A percentile compares a stretch with the other conserved stretches of the same genome.
phyloP scores from a whole-genome alignment of 2,329 filamentous ascomycete species.

The Colletotrichum aenigma region DNA sequence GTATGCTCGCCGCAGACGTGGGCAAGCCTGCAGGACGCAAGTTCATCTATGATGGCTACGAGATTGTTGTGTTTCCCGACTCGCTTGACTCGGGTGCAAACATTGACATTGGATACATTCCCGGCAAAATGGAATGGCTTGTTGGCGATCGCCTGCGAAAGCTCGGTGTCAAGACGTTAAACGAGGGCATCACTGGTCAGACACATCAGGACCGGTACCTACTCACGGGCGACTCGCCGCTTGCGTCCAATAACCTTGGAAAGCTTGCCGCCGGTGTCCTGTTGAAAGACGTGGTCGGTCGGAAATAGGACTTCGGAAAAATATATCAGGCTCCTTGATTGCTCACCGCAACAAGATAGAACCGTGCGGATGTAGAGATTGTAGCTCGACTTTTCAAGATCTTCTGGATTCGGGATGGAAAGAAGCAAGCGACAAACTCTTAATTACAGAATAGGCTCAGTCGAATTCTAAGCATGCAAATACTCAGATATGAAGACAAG shows the following conservation, averaged over 20 bases:
- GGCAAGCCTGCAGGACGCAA: not conserved
- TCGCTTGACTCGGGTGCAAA: not conserved
- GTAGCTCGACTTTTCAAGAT: no score
- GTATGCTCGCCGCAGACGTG: not conserved
- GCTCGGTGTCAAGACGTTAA: not conserved
- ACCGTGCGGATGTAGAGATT: no score
- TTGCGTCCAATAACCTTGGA: not conserved
- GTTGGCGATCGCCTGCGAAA: not conserved
- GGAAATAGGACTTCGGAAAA: no score
- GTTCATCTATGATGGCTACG: not conserved
- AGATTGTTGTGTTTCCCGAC: not conserved
- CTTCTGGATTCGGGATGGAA: no score
- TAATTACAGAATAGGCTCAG: no score
- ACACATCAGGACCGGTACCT: not conserved
- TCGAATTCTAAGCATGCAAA: no score
- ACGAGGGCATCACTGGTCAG: not conserved
- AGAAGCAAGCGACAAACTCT: no score
- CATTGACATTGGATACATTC: not conserved
- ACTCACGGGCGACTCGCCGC: not conserved
- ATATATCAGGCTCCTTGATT: no score
- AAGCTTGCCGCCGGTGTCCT: not conserved
- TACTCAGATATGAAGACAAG: no score
- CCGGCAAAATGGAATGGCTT: not conserved
- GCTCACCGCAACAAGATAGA: no score
- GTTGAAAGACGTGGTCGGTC: not conserved